Evolutionary conservation across 208 protist genomes (phyloP).

Genomic region (Trypanosoma boissoni): DNA sequence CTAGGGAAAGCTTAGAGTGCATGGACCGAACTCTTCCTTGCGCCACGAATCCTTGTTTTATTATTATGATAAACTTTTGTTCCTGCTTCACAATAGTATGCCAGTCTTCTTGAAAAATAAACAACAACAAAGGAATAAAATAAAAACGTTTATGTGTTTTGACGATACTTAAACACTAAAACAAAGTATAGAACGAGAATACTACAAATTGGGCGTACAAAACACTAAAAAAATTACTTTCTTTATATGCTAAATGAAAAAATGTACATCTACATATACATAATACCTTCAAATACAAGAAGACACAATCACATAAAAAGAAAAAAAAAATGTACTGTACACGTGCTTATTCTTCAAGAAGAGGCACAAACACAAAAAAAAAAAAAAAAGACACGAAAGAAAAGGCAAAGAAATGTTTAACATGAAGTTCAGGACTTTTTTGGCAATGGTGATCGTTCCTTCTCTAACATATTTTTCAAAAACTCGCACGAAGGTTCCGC

Average conservation of each 20-base stretch:
- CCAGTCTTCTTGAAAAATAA: too few relatives aligned
- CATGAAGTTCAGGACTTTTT: not conserved
- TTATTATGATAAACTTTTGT: too few relatives aligned
- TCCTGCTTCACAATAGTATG: too few relatives aligned
- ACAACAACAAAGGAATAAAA: too few relatives aligned
- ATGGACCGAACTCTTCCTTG: not conserved
- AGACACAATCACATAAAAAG: not conserved
- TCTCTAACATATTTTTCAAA: constrained; percentile 2
- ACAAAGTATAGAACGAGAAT: too few relatives aligned
- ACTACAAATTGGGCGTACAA: too few relatives aligned
- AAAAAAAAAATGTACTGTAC: too few relatives aligned
- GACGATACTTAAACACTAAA: too few relatives aligned
- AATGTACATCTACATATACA: constrained; percentile 17
- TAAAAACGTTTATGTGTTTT: too few relatives aligned
- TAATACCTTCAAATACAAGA: constrained; percentile 1
- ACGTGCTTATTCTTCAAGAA: too few relatives aligned
- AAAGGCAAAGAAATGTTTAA: constrained; percentile 4
- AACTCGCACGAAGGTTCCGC: constrained; percentile 11
- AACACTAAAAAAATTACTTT: constrained; percentile 19
- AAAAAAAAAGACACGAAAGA: constrained; percentile 6
- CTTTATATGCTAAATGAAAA: not conserved
- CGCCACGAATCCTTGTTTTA: constrained; percentile 17
- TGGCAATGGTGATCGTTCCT: not conserved
- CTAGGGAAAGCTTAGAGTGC: too few relatives aligned
- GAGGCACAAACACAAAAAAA: too few relatives aligned